Evolutionary conservation across 1,284 basidiomycete species (phyloP), one percentile per base, ranked within the genome.

Genomic region (Lignosus rhinocerotis): DNA sequence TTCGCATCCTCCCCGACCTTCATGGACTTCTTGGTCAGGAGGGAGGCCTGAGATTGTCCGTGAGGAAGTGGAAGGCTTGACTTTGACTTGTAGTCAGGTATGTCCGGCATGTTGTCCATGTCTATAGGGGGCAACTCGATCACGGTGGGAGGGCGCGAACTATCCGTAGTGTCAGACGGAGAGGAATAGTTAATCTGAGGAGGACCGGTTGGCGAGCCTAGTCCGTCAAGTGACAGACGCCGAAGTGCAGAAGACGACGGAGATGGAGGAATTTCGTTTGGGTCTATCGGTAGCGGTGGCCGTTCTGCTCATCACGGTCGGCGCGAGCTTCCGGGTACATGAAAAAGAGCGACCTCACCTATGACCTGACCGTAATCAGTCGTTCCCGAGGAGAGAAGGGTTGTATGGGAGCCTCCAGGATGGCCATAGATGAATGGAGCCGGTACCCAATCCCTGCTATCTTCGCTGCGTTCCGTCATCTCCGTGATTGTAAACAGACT

Each of bases 181-280:
- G 79, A 53, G 3, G 57, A 58, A 30, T 42, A 75, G 31, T 73
- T 76, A n/a, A 77, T 73, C 30, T 73, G 74, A 42, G 80, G 78
- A 11, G 81, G 76, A 55, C 75, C 73, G 55, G 79, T 73, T 6
- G 84, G 83, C 6, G 84, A 83, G 9, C 82, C 78, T 46, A 80
- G 78, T 62, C 87, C 82, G 53, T 81, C 79, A 21, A 73, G 77
- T 1, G 90, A 87, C 25, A 94, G 77, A 19, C 83, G 78, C 51
- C 87, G 84, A 17, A 93, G 74, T 1, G 93, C 93, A 34, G 84
- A 93, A n/a, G 72, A 78, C 55, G 83, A 85, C 54, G 85, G 84
- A 25, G 86, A 88, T 12, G 82, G 79, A 31, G 82, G 81, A 57
- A 88, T 87, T 9, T 74, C 71, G 65, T 88, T 86, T 31, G 88